Conservation (phyloP, 768 basidiomycete genomes). For the Rhodotorula graminis region DNA sequence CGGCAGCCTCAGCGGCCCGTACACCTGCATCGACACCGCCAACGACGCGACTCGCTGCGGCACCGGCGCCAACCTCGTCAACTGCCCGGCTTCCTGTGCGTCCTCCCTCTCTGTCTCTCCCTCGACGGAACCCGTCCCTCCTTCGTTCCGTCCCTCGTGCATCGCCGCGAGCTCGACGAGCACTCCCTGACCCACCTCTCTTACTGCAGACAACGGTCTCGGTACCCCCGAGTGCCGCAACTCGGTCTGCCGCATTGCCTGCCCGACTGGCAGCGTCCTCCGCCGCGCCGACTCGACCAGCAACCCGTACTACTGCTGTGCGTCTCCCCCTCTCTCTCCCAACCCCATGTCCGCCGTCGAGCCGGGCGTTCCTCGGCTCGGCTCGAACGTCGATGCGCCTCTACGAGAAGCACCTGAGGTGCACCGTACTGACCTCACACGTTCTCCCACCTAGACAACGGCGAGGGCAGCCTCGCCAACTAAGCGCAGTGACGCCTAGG, state of each 20-base stretch:
- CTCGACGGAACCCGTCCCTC: no score
- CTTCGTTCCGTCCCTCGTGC: no score
- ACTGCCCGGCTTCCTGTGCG: slow-evolving; percentile 27
- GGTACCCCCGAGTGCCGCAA: slow-evolving; percentile 13
- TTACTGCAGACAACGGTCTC: slow-evolving; percentile 22
- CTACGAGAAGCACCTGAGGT: no score
- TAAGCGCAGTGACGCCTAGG: no score
- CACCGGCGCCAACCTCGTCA: slow-evolving; percentile 2
- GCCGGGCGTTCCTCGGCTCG: no score
- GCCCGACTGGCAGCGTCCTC: slow-evolving; percentile 18
- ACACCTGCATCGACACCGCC: slow-evolving; percentile 9
- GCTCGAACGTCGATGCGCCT: no score
- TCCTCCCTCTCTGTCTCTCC: neutral
- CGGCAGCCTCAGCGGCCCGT: neutral
- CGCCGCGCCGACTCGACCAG: slow-evolving; percentile 15
- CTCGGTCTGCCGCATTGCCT: slow-evolving; percentile 10
- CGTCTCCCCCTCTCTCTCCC: no score
- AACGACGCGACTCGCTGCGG: slow-evolving; percentile 27
- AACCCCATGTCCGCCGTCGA: no score
- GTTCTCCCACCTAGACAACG: slow-evolving; percentile 4
- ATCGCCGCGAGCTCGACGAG: no score
- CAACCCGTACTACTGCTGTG: slow-evolving; percentile 31
- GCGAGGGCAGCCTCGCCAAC: neutral
- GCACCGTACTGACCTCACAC: no score
- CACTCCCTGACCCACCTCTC: neutral